A percentile compares a stretch with the other conserved stretches of the same genome.
Conservation (phyloP, 164 flowering plant genomes). For the Liquidambar formosana region DNA sequence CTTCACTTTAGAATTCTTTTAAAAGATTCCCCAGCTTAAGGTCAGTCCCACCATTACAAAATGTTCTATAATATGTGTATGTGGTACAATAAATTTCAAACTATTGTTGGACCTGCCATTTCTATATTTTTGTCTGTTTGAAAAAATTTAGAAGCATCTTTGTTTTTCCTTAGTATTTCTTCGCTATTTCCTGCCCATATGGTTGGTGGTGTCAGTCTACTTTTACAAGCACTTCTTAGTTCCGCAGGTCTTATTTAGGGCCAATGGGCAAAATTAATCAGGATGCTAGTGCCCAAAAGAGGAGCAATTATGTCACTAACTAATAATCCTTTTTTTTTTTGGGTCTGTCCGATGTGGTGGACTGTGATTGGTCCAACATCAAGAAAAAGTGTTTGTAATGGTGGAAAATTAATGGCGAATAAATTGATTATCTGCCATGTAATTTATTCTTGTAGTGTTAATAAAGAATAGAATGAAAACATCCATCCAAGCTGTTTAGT, state of each 20-base stretch:
- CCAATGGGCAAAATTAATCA: no score
- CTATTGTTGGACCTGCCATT: neutral
- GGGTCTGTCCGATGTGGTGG: slow-evolving; percentile 6
- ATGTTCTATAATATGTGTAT: neutral
- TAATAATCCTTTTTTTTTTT: slow-evolving; percentile 2
- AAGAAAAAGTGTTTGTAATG: no score
- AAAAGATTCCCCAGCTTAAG: neutral
- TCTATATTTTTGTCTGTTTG: neutral
- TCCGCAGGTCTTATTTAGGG: no score
- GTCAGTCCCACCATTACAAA: neutral
- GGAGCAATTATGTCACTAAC: neutral
- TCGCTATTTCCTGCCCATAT: neutral
- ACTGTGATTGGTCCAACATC: neutral
- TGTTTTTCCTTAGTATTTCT: neutral
- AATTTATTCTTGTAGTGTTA: no score
- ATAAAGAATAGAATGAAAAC: no score
- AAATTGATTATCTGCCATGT: no score
- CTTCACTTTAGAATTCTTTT: no score
- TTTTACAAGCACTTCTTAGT: no score
- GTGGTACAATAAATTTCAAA: neutral
- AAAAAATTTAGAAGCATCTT: neutral
- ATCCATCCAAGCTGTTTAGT: no score
- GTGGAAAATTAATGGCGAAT: no score
- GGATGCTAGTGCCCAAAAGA: no score
- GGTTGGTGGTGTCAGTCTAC: neutral